Conservation (phyloP, 768 basidiomycete species). For the Cytidiella melzeri region DNA sequence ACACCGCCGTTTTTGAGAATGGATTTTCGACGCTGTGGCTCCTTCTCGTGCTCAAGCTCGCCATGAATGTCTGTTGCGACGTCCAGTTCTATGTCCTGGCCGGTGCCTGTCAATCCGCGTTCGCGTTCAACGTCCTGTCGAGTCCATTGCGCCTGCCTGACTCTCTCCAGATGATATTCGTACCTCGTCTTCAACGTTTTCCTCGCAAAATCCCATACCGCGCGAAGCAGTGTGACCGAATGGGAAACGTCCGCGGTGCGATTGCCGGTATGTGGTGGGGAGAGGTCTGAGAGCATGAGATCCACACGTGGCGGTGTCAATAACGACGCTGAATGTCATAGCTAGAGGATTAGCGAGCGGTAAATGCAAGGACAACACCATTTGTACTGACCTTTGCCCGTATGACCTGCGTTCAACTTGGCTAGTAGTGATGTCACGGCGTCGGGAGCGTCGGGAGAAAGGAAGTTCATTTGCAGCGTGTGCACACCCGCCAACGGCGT, state of each 20-base stretch:
- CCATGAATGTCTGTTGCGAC: background rate
- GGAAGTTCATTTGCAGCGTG: slow-evolving; percentile 74
- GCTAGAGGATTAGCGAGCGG: too few relatives aligned
- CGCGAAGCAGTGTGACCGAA: background rate
- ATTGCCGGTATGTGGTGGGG: slow-evolving; percentile 76
- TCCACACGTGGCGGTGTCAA: slow-evolving; percentile 58
- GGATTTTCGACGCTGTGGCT: background rate
- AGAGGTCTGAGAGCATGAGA: slow-evolving; percentile 87
- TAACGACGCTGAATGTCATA: too few relatives aligned
- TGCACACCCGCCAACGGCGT: slow-evolving; percentile 66
- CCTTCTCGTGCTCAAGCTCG: background rate
- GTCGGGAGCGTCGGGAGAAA: slow-evolving; percentile 43
- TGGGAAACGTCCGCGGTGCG: slow-evolving; percentile 48
- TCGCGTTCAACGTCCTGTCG: background rate
- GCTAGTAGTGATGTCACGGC: slow-evolving; percentile 37
- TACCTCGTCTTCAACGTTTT: background rate
- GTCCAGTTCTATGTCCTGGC: too few relatives aligned
- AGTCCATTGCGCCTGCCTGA: background rate
- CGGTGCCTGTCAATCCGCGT: background rate
- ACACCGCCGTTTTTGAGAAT: slow-evolving; percentile 35
- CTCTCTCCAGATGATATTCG: background rate
- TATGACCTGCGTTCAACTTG: too few relatives aligned
- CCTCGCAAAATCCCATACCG: background rate
- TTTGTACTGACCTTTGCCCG: too few relatives aligned
- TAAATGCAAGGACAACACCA: too few relatives aligned